Evolutionary conservation across 1,284 basidiomycete species (phyloP).

Genomic region (Leccinum cinnamomeum): DNA sequence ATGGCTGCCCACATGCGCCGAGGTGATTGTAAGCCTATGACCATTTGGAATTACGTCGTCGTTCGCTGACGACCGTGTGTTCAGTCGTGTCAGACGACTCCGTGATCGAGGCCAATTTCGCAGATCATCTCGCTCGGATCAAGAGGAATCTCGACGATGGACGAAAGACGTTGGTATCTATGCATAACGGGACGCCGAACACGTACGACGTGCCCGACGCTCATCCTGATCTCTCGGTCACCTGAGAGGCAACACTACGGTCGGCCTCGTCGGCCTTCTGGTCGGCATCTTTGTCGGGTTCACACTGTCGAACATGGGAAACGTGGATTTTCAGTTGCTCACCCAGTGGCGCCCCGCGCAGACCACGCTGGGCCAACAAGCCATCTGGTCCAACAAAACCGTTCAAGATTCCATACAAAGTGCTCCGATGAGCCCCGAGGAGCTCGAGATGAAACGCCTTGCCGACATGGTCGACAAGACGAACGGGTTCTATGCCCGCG

Average conservation of each 20-base stretch:
- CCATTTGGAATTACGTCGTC: background rate
- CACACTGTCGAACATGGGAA: constrained; percentile 21
- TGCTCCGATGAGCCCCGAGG: background rate
- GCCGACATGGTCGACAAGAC: constrained; percentile 29
- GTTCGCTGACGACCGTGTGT: constrained; percentile 3
- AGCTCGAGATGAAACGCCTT: constrained; percentile 17
- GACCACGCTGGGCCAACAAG: constrained; percentile 18
- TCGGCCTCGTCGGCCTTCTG: constrained; percentile 17
- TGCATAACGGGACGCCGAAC: constrained; percentile 20
- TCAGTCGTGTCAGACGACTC: constrained; percentile 34
- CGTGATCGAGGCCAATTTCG: constrained; percentile 36
- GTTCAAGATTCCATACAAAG: background rate
- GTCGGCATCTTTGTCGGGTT: constrained; percentile 29
- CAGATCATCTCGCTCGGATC: constrained; percentile 41
- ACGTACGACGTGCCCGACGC: constrained; percentile 33
- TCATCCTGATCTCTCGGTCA: constrained; percentile 21
- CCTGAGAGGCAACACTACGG: constrained; percentile 1
- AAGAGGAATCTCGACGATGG: constrained; percentile 35
- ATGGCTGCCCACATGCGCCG: constrained; percentile 49
- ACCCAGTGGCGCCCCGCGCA: constrained; percentile 15
- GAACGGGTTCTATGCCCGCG: constrained; percentile 37
- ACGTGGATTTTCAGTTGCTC: constrained; percentile 23
- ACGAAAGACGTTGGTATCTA: constrained; percentile 26
- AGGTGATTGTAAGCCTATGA: constrained; percentile 40
- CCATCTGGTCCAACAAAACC: constrained; percentile 18